Conservation (phyloP, 129 eudicot species). For the Glebionis coronaria region DNA sequence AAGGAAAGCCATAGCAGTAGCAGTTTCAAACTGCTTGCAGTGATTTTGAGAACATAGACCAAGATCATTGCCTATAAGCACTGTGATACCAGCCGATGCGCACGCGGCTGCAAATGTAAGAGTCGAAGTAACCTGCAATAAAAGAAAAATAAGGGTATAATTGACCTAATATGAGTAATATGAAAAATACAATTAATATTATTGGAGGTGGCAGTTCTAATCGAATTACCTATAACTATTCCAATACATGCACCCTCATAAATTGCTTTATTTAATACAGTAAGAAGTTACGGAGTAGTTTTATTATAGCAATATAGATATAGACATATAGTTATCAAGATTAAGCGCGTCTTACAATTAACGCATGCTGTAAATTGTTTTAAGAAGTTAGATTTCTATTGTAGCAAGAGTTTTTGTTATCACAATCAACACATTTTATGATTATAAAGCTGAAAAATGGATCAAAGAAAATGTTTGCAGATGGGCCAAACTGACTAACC, state of each 20-base stretch:
- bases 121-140: slow-evolving; percentile 68
- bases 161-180: not conserved
- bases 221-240: not conserved
- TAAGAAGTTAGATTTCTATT: not conserved
- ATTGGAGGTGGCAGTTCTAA: not conserved
- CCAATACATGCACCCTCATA: not conserved
- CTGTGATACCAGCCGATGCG: slow-evolving; percentile 93
- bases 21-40: slow-evolving; percentile 78
- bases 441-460: not conserved
- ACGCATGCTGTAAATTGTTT: no score
- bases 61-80: slow-evolving; percentile 80
- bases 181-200: not conserved
- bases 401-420: not conserved
- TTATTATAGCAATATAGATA: no score
- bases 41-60: slow-evolving; percentile 66
- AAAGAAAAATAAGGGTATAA: not conserved
- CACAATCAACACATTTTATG: not conserved
- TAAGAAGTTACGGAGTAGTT: not conserved
- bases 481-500: not conserved
- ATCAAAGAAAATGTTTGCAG: not conserved
- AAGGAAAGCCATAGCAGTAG: slow-evolving; percentile 86
- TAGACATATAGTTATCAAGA: no score
- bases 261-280: not conserved
- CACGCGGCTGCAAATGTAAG: slow-evolving; percentile 86
- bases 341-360: no score